These are phyloP conservation scores for Chalciporus chontae DNA, from an alignment of 768 basidiomycete species.

Conservation along the genomic window DNA sequence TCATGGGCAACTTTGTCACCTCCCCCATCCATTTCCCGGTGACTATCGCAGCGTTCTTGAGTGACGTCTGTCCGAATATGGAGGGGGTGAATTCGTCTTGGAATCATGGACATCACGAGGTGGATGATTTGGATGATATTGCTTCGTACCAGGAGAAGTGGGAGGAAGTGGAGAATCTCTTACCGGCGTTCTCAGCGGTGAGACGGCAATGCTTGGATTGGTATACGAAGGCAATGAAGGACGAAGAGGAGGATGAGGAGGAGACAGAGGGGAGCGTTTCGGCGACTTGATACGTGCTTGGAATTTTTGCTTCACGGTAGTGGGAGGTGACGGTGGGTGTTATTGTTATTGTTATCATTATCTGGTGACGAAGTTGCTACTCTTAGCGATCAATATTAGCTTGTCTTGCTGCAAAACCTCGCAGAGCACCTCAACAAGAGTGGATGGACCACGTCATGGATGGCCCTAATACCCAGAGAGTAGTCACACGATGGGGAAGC, in stretches of 20 bases:
- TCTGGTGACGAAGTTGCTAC: neutral
- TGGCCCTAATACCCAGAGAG: too few species aligned
- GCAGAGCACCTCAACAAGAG: too few species aligned
- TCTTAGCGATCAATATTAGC: too few species aligned
- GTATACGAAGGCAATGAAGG: neutral
- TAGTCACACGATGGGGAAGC: too few species aligned
- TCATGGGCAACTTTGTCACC: conserved; percentile 15
- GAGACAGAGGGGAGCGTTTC: neutral
- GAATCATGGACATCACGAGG: neutral
- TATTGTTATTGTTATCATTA: neutral
- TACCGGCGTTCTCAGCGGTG: conserved; percentile 22
- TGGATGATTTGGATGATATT: conserved; percentile 9
- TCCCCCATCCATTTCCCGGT: conserved; percentile 19
- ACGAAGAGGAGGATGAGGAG: neutral
- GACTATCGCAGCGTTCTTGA: conserved; percentile 24
- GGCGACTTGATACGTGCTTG: neutral
- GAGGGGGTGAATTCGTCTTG: conserved; percentile 12
- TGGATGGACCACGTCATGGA: too few species aligned
- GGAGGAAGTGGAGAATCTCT: conserved; percentile 20
- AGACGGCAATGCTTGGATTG: conserved; percentile 17
- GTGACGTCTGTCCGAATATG: conserved; percentile 22
- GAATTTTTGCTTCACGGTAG: neutral
- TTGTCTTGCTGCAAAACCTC: too few species aligned
- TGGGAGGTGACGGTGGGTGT: neutral
- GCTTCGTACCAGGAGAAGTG: conserved; percentile 13